Conservation (phyloP, 139 green algal species). For the Chlorella sorokiniana region DNA sequence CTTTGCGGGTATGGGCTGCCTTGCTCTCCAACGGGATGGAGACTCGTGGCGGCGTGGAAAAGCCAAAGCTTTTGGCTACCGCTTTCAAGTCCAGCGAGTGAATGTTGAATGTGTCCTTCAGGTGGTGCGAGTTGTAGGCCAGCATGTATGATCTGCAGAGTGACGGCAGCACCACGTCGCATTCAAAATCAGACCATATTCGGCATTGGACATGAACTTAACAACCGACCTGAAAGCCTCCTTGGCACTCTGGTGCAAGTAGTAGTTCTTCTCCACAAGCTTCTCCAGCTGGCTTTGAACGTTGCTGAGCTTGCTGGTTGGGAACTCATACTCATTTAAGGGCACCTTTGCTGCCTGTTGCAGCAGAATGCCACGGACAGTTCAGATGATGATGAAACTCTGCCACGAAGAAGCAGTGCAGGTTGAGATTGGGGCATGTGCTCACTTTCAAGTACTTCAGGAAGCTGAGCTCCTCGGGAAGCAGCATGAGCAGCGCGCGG, state of each 20-base stretch:
- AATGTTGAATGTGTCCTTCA: slow-evolving; percentile 99
- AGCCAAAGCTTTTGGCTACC: slow-evolving; percentile 94
- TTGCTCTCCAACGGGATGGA: slow-evolving; percentile 91
- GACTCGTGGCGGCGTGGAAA: slow-evolving; percentile 85
- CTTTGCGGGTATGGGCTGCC: slow-evolving; percentile 71
- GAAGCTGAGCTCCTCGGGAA: slow-evolving; percentile 95
- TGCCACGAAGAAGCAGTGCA: not conserved
- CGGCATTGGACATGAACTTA: not conserved
- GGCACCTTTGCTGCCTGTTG: slow-evolving; percentile 52
- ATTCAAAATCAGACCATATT: not conserved
- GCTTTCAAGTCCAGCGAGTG: slow-evolving; percentile 90
- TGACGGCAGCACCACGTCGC: not conserved
- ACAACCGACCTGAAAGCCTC: slow-evolving; percentile 67
- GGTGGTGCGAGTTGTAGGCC: slow-evolving; percentile 94
- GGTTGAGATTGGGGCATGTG: not conserved
- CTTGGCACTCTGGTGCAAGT: slow-evolving; percentile 88
- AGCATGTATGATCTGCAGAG: slow-evolving; percentile 85
- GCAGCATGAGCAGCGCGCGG: slow-evolving; percentile 94
- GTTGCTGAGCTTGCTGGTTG: slow-evolving; percentile 92
- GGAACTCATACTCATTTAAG: slow-evolving; percentile 99
- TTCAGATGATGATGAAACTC: too few relatives aligned
- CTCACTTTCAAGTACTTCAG: slow-evolving; percentile 83
- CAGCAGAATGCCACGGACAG: too few relatives aligned
- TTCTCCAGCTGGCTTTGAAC: slow-evolving; percentile 97
- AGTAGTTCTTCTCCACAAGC: slow-evolving; percentile 99